These are phyloP conservation scores for Coniosporium tulheliwenetii DNA, from an alignment of 2,329 filamentous ascomycete species.

Conservation along the genomic window DNA sequence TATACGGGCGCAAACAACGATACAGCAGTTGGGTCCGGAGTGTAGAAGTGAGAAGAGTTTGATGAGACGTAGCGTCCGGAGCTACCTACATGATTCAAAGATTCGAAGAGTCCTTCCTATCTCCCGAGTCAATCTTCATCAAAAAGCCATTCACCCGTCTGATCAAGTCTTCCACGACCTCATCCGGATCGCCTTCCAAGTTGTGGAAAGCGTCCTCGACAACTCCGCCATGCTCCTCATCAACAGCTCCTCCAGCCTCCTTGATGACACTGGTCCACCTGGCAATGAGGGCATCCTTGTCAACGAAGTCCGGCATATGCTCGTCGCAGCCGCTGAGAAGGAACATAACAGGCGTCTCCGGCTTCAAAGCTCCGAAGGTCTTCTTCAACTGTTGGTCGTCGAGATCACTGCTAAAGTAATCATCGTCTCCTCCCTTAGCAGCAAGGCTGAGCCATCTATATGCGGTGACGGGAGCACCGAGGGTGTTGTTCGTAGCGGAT, in stretches of 20 bases:
- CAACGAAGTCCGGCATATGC: conserved; percentile 41
- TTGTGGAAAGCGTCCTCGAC: conserved; percentile 36
- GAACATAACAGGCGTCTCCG: conserved; percentile 40
- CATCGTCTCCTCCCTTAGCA: conserved; percentile 54
- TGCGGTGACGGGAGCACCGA: conserved; percentile 33
- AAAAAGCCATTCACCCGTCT: conserved; percentile 36
- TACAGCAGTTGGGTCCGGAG: too few relatives aligned
- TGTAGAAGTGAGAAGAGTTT: too few relatives aligned
- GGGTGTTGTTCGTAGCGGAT: conserved; percentile 13
- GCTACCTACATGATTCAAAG: too few relatives aligned
- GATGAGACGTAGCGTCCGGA: too few relatives aligned
- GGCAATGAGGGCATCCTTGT: conserved; percentile 41
- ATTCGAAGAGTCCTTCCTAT: too few relatives aligned
- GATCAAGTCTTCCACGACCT: conserved; percentile 33
- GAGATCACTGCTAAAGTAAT: conserved; percentile 78
- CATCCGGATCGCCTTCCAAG: conserved; percentile 28
- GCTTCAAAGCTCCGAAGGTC: conserved; percentile 51
- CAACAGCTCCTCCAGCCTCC: conserved; percentile 28
- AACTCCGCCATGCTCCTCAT: conserved; percentile 32
- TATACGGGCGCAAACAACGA: too few relatives aligned
- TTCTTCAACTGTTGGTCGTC: conserved; percentile 36
- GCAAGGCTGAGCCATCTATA: conserved; percentile 42
- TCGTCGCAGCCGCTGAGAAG: conserved; percentile 53
- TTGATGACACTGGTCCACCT: conserved; percentile 37
- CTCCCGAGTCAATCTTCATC: conserved; percentile 5